phyloP scores from a whole-genome alignment of 495 filamentous ascomycete genomes.

The Aspergillus bertholletiae region DNA sequence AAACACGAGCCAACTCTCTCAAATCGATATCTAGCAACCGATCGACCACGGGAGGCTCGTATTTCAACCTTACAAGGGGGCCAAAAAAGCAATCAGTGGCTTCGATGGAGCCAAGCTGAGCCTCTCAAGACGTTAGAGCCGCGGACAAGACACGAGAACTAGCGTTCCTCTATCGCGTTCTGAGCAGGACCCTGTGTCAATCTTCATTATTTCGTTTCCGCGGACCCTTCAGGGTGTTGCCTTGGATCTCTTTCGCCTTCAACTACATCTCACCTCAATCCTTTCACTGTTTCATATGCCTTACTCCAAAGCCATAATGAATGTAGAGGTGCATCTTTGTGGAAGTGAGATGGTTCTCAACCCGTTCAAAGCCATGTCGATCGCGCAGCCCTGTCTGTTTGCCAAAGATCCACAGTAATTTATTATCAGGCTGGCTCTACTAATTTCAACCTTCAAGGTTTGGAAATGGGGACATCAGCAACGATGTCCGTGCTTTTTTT shows the following conservation, averaged over 20 bases:
- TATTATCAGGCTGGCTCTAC: no score
- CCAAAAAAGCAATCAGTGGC: not conserved
- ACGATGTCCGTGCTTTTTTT: not conserved
- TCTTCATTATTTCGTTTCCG: not conserved
- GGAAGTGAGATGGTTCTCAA: not conserved
- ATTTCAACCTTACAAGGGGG: not conserved
- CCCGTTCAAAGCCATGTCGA: not conserved
- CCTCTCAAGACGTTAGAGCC: not conserved
- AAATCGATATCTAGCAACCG: not conserved
- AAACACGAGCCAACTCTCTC: not conserved
- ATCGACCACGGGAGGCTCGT: slow-evolving; percentile 4
- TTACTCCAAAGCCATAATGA: not conserved
- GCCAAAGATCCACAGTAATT: not conserved
- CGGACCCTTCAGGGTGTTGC: not conserved
- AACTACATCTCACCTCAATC: not conserved
- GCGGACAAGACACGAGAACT: not conserved
- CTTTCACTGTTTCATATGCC: not conserved
- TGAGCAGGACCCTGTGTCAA: not conserved
- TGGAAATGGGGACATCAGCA: not conserved
- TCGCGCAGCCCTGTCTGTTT: not conserved
- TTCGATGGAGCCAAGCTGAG: not conserved
- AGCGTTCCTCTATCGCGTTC: not conserved
- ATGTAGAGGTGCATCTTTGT: not conserved
- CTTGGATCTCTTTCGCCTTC: not conserved
- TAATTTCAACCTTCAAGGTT: not conserved